Base-by-base conservation (phyloP, 257 asterid genomes). In the Leonotis leonurus region DNA sequence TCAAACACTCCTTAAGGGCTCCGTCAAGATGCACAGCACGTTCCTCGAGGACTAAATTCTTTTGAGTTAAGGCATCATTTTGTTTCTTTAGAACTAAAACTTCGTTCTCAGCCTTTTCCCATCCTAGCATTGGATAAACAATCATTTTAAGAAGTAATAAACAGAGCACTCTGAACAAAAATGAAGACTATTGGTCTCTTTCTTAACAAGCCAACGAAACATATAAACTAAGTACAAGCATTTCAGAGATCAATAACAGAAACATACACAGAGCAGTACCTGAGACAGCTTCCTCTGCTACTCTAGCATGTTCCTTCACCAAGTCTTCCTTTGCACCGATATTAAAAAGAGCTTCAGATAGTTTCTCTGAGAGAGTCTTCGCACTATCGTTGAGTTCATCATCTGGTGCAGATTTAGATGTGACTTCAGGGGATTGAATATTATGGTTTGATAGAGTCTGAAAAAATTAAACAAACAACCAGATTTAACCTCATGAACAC, bases 201-300 rank as follows among this genome's bases (percentile, higher is more conserved):
- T 33, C 25, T 0, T 13, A 53, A 12, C 35, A 25, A 24, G 18
- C 30, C 12, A 9, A 20, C 35, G 4, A 50, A 24, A 50, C 32
- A 48, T 21, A 48, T 20, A 22, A 16, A 48, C 16, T 4, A 20
- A 10, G 11, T 46, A 39, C 14, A 39, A 36, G 43, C n/a, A n/a
- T n/a, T 29, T 30, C 36, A 30, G n/a, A 56, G n/a, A 7, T 13
- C 27, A n/a, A 12, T n/a, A 44, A 35, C 14, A n/a, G 37, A 33
- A 2, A 26, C 44, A 4, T 7, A 41, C 7, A 40, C 4, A 52
- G 68, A 53, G 71, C 41, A 64, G 51, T 73, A 91, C 99, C 99
- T 60, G 95, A 77, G 69, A 92, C 97, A 61, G 99, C 99, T 81
- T 92, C 99, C 77, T 92, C 97, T 10, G 99, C 91, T 58, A 92